Conservation (phyloP, 2,329 filamentous ascomycete species). For the Alternaria triticimaculans region DNA sequence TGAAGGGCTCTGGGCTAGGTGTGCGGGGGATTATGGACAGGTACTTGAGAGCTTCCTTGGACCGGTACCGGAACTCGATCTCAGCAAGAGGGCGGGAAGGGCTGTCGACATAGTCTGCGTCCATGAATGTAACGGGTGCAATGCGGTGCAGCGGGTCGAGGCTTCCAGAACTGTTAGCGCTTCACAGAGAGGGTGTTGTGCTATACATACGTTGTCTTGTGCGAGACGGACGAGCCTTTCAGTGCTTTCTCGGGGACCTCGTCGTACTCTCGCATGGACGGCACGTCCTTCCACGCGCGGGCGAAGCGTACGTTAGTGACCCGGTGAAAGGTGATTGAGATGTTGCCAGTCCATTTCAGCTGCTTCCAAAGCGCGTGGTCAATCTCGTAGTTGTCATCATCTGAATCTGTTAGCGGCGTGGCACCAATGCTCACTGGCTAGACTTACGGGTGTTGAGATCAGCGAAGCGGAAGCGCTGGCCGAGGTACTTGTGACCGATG, state of each 20-base stretch:
- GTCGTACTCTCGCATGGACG: not conserved
- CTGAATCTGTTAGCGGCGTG: not conserved
- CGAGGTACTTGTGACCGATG: not conserved
- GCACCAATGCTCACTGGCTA: not conserved
- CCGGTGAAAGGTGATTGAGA: conserved; percentile 1
- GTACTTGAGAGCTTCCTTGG: conserved; percentile 29
- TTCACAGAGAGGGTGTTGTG: not conserved
- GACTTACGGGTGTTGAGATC: conserved; percentile 3
- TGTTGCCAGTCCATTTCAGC: not conserved
- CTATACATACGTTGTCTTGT: conserved; percentile 3
- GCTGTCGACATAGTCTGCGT: conserved; percentile 1
- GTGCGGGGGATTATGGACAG: conserved; percentile 33
- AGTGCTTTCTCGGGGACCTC: conserved; percentile 10
- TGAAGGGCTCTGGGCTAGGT: conserved; percentile 20
- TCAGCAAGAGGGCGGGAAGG: conserved; percentile 14
- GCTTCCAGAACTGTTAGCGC: not conserved
- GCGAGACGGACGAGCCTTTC: conserved; percentile 10
- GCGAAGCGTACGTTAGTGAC: conserved; percentile 1
- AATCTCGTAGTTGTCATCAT: not conserved
- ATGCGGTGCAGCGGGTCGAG: conserved; percentile 1
- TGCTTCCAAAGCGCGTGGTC: not conserved
- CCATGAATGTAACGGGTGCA: conserved; percentile 2
- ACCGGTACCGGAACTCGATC: conserved; percentile 25
- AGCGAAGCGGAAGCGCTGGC: conserved; percentile 8
- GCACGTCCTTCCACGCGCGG: not conserved